Percentiles rank a stretch among this genome's conserved stretches.
Conservation (phyloP, 805 yeast genomes). For the Saccharomyces kudriavzevii region DNA sequence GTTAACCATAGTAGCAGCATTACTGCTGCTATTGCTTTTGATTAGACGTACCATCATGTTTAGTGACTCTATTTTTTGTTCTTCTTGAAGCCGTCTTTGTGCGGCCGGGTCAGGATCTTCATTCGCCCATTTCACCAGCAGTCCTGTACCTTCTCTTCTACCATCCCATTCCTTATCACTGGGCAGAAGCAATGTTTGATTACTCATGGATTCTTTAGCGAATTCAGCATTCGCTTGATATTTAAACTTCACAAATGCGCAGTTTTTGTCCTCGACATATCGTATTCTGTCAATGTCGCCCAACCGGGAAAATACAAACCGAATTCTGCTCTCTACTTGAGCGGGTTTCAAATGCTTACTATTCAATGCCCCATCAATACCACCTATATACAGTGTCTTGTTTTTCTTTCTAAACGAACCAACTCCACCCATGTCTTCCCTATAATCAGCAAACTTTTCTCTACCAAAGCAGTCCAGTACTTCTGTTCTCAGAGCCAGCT, state of each 20-base stretch:
- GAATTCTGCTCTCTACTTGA: slow-evolving; percentile 34
- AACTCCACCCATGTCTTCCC: slow-evolving; percentile 92
- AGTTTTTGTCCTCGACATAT: slow-evolving; percentile 50
- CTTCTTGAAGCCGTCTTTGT: slow-evolving; percentile 22
- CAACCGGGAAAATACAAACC: slow-evolving; percentile 50
- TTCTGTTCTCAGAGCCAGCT: slow-evolving; percentile 38
- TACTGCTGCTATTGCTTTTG: slow-evolving; percentile 4
- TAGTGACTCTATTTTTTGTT: slow-evolving; percentile 19
- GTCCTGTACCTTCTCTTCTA: slow-evolving; percentile 35
- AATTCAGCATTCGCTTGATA: slow-evolving; percentile 77
- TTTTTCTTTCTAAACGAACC: slow-evolving; percentile 71
- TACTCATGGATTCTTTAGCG: slow-evolving; percentile 90
- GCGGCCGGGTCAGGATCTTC: slow-evolving; percentile 71
- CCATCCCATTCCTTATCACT: slow-evolving; percentile 46
- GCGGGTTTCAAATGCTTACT: slow-evolving; percentile 32
- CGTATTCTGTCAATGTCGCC: slow-evolving; percentile 67
- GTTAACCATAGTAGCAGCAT: not conserved
- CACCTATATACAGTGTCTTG: slow-evolving; percentile 70
- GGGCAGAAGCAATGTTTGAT: slow-evolving; percentile 52
- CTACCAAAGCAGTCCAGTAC: slow-evolving; percentile 84
- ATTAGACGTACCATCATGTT: slow-evolving; percentile 23
- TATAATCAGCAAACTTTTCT: slow-evolving; percentile 68
- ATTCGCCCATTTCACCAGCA: slow-evolving; percentile 72
- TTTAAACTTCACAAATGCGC: slow-evolving; percentile 71
- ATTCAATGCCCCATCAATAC: slow-evolving; percentile 37